Evolutionary conservation across 106 monocot genomes (phyloP).

Genomic region (Allium sativum): DNA sequence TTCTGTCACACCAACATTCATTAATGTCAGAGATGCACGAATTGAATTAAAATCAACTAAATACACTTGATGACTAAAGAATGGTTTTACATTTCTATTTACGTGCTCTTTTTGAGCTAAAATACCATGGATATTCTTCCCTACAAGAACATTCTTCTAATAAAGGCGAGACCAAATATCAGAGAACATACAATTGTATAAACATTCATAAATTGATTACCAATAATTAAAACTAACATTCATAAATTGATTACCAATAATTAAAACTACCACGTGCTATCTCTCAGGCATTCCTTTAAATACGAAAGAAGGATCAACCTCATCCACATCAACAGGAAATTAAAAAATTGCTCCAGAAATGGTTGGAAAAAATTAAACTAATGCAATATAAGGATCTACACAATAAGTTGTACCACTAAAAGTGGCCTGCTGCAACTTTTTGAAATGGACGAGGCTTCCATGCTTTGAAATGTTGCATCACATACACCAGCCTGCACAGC

Average conservation of each 20-base stretch:
- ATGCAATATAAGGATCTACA: not conserved
- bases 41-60: not conserved
- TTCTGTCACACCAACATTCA: conserved; percentile 41
- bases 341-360: no score
- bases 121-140: conserved; percentile 83
- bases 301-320: conserved; percentile 64
- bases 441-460: conserved; percentile 14
- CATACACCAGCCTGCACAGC: conserved; percentile 25
- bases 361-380: no score
- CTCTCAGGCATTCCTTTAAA: conserved; percentile 81
- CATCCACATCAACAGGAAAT: conserved; percentile 28
- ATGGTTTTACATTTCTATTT: conserved; percentile 68
- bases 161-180: conserved; percentile 1
- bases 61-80: no score
- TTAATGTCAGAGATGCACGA: not conserved
- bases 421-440: conserved; percentile 18
- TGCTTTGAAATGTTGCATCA: conserved; percentile 26
- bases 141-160: conserved; percentile 91
- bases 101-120: conserved; percentile 84
- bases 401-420: conserved; percentile 44
- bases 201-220: no score
- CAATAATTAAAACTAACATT: no score
- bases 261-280: conserved; percentile 74
- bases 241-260: no score
- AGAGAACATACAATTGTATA: not conserved